phyloP scores from a whole-genome alignment of 441 rosid genomes.

The Adansonia gregorii region DNA sequence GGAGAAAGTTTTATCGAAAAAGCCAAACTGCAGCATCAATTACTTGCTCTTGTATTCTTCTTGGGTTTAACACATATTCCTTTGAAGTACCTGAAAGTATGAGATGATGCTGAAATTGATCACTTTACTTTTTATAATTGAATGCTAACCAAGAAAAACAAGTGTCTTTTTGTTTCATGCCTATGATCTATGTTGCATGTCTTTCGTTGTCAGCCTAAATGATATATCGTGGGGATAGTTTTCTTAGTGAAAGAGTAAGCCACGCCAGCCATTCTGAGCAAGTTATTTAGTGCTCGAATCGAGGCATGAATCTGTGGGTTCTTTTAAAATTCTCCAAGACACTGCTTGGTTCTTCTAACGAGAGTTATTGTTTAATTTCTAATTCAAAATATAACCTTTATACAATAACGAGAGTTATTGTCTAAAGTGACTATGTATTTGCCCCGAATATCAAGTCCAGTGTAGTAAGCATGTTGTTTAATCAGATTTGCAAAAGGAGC shows the following conservation, averaged over 20 bases:
- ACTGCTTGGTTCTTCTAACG: neutral
- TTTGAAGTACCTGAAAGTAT: neutral
- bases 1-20: neutral
- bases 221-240: neutral
- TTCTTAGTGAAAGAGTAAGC: neutral
- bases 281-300: neutral
- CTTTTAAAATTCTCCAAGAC: neutral
- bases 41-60: neutral
- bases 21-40: neutral
- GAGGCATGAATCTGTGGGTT: constrained; percentile 11
- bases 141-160: constrained; percentile 1
- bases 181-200: neutral
- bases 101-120: neutral
- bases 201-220: neutral
- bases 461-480: neutral
- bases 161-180: neutral
- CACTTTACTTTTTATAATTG: neutral
- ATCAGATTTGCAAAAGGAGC: neutral
- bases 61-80: constrained; percentile 2
- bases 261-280: neutral
- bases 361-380: neutral
- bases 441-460: neutral
- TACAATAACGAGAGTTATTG: neutral
- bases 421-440: neutral
- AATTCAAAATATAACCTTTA: constrained; percentile 6